These are phyloP conservation scores for Colletotrichum chrysophilum DNA, from an alignment of 2,329 filamentous ascomycete genomes.

Conservation along the genomic window DNA sequence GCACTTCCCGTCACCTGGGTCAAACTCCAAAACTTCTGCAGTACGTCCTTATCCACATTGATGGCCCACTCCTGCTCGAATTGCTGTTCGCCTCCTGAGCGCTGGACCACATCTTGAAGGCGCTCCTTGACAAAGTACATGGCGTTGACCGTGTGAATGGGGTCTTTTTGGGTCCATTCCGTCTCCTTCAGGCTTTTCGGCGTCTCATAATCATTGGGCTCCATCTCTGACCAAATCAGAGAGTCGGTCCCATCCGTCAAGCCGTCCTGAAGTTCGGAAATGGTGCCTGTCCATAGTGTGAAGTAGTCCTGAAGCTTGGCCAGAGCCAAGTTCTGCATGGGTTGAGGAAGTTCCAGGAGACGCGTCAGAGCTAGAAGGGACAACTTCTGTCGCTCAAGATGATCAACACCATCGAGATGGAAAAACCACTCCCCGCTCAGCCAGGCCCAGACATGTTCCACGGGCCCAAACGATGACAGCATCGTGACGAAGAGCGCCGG, in stretches of 20 bases:
- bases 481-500: conserved; percentile 70
- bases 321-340: conserved; percentile 63
- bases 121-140: conserved; percentile 68
- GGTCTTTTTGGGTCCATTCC: conserved; percentile 63
- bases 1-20: background rate
- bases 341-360: conserved; percentile 67
- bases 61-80: conserved; percentile 73
- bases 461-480: conserved; percentile 49
- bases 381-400: conserved; percentile 71
- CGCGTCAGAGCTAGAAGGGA: conserved; percentile 76
- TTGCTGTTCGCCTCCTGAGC: conserved; percentile 65
- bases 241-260: conserved; percentile 56
- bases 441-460: conserved; percentile 64
- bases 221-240: conserved; percentile 51
- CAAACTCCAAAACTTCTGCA: conserved; percentile 60
- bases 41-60: conserved; percentile 78
- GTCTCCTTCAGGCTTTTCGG: conserved; percentile 59
- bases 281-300: conserved; percentile 74
- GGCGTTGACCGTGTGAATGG: conserved; percentile 69
- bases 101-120: conserved; percentile 62
- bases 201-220: conserved; percentile 59
- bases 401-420: conserved; percentile 71
- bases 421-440: conserved; percentile 70
- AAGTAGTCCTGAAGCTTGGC: conserved; percentile 74
- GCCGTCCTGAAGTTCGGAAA: conserved; percentile 70